Conservation (phyloP, 2,329 filamentous ascomycete genomes). For the Xylariaceae sp. region DNA sequence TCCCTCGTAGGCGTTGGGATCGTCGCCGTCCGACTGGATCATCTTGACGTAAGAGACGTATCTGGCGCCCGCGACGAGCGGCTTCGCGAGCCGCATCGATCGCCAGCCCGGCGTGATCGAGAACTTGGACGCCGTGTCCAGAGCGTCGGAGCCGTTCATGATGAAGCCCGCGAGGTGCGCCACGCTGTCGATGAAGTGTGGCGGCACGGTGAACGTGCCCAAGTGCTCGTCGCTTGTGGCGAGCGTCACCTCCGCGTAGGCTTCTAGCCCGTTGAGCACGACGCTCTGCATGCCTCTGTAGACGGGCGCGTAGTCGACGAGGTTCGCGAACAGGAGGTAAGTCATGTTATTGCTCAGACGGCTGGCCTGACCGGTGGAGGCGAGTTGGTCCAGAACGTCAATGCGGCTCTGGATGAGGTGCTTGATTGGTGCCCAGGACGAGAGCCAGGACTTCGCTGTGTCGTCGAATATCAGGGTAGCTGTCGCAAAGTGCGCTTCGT, state of each 20-base stretch:
- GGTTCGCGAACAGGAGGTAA: background rate
- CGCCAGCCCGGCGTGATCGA: constrained; percentile 38
- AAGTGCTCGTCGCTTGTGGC: background rate
- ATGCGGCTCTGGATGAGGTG: background rate
- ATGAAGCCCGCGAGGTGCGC: constrained; percentile 38
- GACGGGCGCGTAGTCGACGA: background rate
- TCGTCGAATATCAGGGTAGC: background rate
- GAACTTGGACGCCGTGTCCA: constrained; percentile 31
- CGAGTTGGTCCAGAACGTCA: background rate
- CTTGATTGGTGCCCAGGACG: background rate
- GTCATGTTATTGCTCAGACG: background rate
- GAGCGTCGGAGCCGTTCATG: constrained; percentile 36
- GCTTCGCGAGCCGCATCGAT: constrained; percentile 30
- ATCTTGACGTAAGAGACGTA: constrained; percentile 39
- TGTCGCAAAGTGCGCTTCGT: background rate
- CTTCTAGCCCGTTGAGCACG: background rate
- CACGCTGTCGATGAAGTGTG: constrained; percentile 38
- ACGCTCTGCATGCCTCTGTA: background rate
- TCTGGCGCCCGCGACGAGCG: constrained; percentile 27
- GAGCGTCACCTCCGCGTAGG: background rate
- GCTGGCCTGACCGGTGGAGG: background rate
- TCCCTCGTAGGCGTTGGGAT: constrained; percentile 28
- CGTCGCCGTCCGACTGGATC: constrained; percentile 30
- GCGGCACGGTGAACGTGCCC: constrained; percentile 36
- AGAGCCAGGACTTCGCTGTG: background rate